Evolutionary conservation across 23 red algal genomes (phyloP), one percentile per base, ranked within the genome.

Genomic region (Gracilaria domingensis): DNA sequence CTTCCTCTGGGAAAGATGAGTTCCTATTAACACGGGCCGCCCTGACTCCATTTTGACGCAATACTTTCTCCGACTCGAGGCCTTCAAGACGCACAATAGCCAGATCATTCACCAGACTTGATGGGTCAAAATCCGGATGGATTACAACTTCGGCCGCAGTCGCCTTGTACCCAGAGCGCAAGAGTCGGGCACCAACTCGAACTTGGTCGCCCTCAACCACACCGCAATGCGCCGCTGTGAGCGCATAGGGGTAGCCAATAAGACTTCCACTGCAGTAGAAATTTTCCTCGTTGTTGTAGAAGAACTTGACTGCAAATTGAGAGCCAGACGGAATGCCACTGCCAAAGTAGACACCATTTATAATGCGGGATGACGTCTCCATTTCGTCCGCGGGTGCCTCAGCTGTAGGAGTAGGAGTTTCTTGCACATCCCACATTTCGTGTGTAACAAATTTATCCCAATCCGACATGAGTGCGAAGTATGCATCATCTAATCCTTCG

Each of bases 181-280:
- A 2, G 3, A 23, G 23, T 7, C 24, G 54, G 0, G 36, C 84
- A 34, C 84, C 84, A 25, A 88, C 67, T 20, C 84, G 65, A 29
- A 88, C 84, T 20, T 72, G 51, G 66, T 88, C 84, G 7, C 71
- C 84, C 17, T 73, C 67, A 26, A 76, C 67, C 14, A 88, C 84
- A 29, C 84, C 84, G 75, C 89, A 92, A 26, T 84, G 79, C 36
- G 89, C 89, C 33, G 79, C 79, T 14, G 89, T 92, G 58, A 92
- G 53, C 35, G 67, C 89, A 33, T 92, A 84, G 33, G 64, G 33
- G 39, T 82, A 60, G 13, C 79, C 89, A 60, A 92, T 92, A 16
- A 92, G 59, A 38, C 79, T 84, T 26, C 89, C 89, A 33, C 89
- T 84, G 29, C 89, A 92, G 49, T 92, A 92, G 44, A 92, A 92